Evolutionary conservation across 257 asterid genomes (phyloP).

Genomic region (Coffea canephora): DNA sequence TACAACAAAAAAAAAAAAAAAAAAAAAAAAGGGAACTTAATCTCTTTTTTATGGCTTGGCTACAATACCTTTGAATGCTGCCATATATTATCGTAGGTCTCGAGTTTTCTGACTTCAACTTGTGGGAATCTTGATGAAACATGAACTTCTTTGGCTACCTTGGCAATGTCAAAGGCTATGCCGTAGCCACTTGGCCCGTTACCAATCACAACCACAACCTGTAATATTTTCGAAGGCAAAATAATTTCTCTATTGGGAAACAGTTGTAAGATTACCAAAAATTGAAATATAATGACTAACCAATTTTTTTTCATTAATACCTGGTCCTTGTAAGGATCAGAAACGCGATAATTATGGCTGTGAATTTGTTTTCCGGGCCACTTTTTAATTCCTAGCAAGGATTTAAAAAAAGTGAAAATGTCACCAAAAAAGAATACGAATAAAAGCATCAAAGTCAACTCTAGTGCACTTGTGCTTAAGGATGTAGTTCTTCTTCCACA

Average conservation of each 20-base stretch:
- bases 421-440: no score
- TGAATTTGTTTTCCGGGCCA: slow-evolving; percentile 71
- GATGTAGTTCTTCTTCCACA: no score
- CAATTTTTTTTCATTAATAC: no score
- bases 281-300: no score
- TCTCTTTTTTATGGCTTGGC: no score
- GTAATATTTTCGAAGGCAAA: not conserved
- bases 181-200: slow-evolving; percentile 27
- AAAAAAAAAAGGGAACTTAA: no score
- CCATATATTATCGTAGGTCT: slow-evolving; percentile 18
- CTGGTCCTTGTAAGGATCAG: slow-evolving; percentile 45
- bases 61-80: slow-evolving; percentile 14
- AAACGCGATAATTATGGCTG: slow-evolving; percentile 60
- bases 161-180: slow-evolving; percentile 20
- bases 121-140: slow-evolving; percentile 16
- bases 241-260: no score
- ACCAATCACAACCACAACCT: slow-evolving; percentile 31
- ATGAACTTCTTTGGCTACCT: slow-evolving; percentile 31
- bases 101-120: slow-evolving; percentile 25
- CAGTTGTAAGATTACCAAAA: no score
- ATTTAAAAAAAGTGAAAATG: no score
- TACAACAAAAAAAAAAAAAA: no score
- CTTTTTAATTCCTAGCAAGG: slow-evolving; percentile 6
- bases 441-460: no score
- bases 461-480: no score